phyloP scores from a whole-genome alignment of 2,329 filamentous ascomycete genomes.

The Alternaria burnsii region DNA sequence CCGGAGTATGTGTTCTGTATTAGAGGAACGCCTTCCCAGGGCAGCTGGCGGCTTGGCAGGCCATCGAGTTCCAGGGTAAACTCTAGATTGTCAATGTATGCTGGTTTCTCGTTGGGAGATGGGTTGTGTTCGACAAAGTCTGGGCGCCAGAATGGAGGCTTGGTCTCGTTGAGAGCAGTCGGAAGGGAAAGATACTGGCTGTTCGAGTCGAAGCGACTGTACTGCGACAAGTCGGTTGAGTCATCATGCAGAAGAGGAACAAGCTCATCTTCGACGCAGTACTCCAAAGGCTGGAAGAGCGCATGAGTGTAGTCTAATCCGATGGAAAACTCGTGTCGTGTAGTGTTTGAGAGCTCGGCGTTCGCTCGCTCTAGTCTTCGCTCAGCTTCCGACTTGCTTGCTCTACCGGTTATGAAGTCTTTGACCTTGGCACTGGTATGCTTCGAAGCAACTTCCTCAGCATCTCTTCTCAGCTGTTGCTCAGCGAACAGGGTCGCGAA shows the following conservation, averaged over 20 bases:
- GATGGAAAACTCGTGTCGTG: conserved; percentile 60
- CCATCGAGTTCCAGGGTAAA: conserved; percentile 49
- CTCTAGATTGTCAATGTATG: conserved; percentile 43
- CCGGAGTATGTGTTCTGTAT: conserved; percentile 60
- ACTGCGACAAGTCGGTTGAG: conserved; percentile 48
- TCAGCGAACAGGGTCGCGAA: conserved; percentile 63
- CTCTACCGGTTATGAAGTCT: conserved; percentile 27
- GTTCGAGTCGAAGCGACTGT: conserved; percentile 41
- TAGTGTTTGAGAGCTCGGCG: conserved; percentile 43
- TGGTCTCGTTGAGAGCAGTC: conserved; percentile 38
- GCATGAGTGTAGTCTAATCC: conserved; percentile 62
- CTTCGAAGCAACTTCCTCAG: conserved; percentile 34
- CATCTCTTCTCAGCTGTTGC: conserved; percentile 61
- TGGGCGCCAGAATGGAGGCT: conserved; percentile 44
- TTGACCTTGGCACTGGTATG: conserved; percentile 24
- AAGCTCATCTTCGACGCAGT: conserved; percentile 40
- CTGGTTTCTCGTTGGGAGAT: conserved; percentile 37
- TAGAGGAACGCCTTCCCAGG: conserved; percentile 56
- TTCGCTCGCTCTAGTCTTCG: conserved; percentile 19
- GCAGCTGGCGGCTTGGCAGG: conserved; percentile 52
- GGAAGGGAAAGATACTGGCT: conserved; percentile 52
- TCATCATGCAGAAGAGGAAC: conserved; percentile 40
- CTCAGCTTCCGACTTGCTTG: conserved; percentile 51
- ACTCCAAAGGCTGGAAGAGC: conserved; percentile 53
- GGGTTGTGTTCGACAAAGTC: conserved; percentile 37